Evolutionary conservation across 2,329 filamentous ascomycete genomes (phyloP).

Genomic region (Aspergillus novofumigatus): DNA sequence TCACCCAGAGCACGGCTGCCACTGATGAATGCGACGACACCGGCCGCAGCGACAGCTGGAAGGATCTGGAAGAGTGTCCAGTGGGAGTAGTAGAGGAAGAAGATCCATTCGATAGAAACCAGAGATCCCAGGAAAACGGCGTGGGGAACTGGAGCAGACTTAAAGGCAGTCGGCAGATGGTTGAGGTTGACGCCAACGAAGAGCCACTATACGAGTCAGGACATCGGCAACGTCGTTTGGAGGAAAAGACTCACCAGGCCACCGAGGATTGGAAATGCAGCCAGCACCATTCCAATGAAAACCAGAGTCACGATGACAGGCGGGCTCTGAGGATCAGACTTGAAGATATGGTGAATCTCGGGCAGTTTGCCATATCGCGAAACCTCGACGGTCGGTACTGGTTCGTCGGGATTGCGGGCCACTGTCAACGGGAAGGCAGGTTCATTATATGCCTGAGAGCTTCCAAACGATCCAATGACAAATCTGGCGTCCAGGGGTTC

Average conservation of each 20-base stretch:
- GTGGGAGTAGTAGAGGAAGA: constrained; percentile 87
- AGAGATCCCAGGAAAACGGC: constrained; percentile 82
- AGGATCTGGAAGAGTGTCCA: constrained; percentile 92
- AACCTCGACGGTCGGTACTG: constrained; percentile 60
- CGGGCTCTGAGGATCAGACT: constrained; percentile 71
- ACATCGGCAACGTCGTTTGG: not conserved
- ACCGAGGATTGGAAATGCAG: constrained; percentile 69
- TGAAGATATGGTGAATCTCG: constrained; percentile 91
- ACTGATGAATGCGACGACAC: constrained; percentile 72
- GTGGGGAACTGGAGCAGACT: constrained; percentile 75
- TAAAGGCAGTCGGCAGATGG: constrained; percentile 71
- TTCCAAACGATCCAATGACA: constrained; percentile 81
- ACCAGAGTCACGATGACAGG: constrained; percentile 73
- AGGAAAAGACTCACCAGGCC: constrained; percentile 54
- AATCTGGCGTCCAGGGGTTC: constrained; percentile 73
- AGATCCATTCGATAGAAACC: constrained; percentile 80
- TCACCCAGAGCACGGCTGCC: constrained; percentile 87
- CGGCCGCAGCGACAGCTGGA: constrained; percentile 65
- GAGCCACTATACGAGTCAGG: constrained; percentile 60
- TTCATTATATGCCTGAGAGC: constrained; percentile 61
- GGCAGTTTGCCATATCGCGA: constrained; percentile 77
- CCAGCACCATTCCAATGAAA: constrained; percentile 70
- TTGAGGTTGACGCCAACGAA: constrained; percentile 76
- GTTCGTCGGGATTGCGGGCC: constrained; percentile 57
- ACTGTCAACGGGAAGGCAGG: constrained; percentile 71